Conservation (phyloP, 768 basidiomycete species). For the Grammothele lineata region DNA sequence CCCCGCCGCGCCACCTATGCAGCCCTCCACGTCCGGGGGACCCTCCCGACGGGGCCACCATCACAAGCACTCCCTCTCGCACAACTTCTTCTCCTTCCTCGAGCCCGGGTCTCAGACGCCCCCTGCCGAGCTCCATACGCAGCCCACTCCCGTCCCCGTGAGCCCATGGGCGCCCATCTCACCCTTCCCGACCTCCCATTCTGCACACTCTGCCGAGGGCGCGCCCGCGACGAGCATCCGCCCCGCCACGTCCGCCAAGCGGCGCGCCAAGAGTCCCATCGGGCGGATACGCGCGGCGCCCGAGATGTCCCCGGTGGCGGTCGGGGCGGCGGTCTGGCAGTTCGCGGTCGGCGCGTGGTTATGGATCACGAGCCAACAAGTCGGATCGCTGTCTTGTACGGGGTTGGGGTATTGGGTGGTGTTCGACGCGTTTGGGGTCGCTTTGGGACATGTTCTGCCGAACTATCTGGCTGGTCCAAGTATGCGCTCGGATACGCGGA, state of each 20-base stretch:
- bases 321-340: conserved; percentile 25
- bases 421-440: conserved; percentile 87
- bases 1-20: conserved; percentile 24
- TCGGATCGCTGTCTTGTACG: conserved; percentile 82
- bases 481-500: conserved; percentile 30
- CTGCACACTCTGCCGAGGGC: neutral
- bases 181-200: conserved; percentile 25
- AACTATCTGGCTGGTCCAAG: conserved; percentile 35
- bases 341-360: conserved; percentile 68
- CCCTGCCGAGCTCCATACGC: conserved; percentile 44
- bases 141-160: conserved; percentile 55
- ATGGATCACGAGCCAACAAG: conserved; percentile 88
- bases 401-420: conserved; percentile 96
- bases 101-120: conserved; percentile 53
- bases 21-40: conserved; percentile 23
- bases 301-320: conserved; percentile 13
- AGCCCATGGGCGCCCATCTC: conserved; percentile 69
- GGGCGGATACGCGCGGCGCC: conserved; percentile 16
- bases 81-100: conserved; percentile 94
- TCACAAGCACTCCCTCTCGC: conserved; percentile 91
- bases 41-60: conserved; percentile 69
- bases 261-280: conserved; percentile 13
- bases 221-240: no score
- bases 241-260: neutral
- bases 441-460: conserved; percentile 42